Evolutionary conservation across 352 stramenopile genomes (phyloP).

Genomic region (Phytopythium vexans): DNA sequence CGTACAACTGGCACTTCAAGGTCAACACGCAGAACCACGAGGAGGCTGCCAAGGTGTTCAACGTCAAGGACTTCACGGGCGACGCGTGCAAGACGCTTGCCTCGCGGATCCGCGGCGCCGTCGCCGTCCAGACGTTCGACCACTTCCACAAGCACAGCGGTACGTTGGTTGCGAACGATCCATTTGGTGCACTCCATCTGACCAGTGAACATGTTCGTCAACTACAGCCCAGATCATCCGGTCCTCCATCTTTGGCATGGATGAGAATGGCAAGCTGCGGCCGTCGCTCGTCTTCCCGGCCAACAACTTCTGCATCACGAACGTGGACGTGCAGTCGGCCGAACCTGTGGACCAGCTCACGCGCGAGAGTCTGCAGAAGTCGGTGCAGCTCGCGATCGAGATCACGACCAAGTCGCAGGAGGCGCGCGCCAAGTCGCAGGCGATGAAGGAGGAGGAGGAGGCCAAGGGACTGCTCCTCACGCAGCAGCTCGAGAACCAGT

Average conservation of each 20-base stretch:
- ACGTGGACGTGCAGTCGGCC: conserved; percentile 79
- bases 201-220: neutral
- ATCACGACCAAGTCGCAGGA: conserved; percentile 86
- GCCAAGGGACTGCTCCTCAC: conserved; percentile 67
- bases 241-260: conserved; percentile 70
- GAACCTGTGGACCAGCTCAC: conserved; percentile 74
- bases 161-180: conserved; percentile 3
- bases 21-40: conserved; percentile 45
- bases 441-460: conserved; percentile 81
- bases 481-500: conserved; percentile 80
- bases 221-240: conserved; percentile 62
- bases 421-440: conserved; percentile 68
- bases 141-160: conserved; percentile 84
- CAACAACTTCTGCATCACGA: conserved; percentile 80
- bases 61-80: conserved; percentile 78
- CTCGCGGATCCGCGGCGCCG: conserved; percentile 69
- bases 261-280: conserved; percentile 52
- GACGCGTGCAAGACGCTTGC: conserved; percentile 81
- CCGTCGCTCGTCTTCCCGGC: conserved; percentile 58
- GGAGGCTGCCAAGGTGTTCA: conserved; percentile 73
- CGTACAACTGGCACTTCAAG: conserved; percentile 84
- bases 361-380: conserved; percentile 76
- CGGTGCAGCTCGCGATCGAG: conserved; percentile 79
- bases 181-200: neutral
- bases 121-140: conserved; percentile 72